phyloP scores from a whole-genome alignment of 257 asterid species.

The Petrea volubilis region DNA sequence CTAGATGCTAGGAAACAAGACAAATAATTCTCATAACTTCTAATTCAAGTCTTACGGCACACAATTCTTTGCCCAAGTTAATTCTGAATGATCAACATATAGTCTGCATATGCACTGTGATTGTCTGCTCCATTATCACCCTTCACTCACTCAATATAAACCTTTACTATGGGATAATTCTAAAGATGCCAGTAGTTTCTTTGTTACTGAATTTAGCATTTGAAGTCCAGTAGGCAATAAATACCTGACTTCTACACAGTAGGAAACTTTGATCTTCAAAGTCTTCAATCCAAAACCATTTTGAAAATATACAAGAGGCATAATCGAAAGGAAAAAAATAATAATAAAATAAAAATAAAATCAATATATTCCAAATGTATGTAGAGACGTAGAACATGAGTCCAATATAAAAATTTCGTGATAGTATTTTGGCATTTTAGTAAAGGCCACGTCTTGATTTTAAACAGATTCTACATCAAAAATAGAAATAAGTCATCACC shows the following conservation, averaged over 20 bases:
- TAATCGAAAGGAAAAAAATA: too few relatives aligned
- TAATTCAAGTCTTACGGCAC: not conserved
- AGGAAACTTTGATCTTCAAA: slow-evolving; percentile 5
- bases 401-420: not conserved
- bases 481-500: not conserved
- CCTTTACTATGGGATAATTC: not conserved
- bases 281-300: not conserved
- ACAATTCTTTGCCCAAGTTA: not conserved
- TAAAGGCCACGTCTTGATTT: not conserved
- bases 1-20: not conserved
- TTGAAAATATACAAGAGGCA: not conserved
- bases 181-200: not conserved
- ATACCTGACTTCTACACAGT: not conserved
- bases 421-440: not conserved
- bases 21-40: not conserved
- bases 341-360: not conserved
- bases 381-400: not conserved
- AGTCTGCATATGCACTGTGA: not conserved
- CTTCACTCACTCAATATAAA: not conserved
- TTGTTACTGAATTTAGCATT: slow-evolving; percentile 1
- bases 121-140: not conserved
- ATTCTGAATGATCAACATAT: not conserved
- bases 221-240: not conserved
- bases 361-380: not conserved
- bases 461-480: not conserved